Conservation (phyloP, 352 stramenopile species). For the Pythium utonaiense region DNA sequence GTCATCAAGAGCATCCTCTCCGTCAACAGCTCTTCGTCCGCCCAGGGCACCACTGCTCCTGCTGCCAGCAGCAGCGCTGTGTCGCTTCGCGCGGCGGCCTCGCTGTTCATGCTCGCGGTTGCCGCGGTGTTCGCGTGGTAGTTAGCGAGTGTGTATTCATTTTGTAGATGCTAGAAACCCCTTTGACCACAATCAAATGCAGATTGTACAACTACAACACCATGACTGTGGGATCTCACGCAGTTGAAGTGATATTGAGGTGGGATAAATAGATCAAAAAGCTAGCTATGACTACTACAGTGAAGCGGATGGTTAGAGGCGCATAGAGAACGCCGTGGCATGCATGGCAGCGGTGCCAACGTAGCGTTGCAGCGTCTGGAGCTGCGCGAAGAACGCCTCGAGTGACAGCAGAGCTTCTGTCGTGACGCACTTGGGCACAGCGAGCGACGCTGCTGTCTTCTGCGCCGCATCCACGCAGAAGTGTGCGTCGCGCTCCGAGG, state of each 20-base stretch:
- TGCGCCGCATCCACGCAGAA: constrained; percentile 37
- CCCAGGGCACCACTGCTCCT: not conserved
- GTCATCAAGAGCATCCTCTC: constrained; percentile 9
- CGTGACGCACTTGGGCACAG: constrained; percentile 37
- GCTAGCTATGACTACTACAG: not conserved
- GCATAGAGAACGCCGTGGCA: constrained; percentile 35
- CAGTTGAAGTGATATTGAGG: too few species aligned
- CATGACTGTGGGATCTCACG: too few species aligned
- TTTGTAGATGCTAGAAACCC: constrained; percentile 4
- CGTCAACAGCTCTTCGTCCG: constrained; percentile 1
- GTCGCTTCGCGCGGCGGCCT: constrained; percentile 6
- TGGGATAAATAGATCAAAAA: not conserved
- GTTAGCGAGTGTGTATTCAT: not conserved
- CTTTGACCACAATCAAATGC: not conserved
- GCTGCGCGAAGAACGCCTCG: constrained; percentile 59
- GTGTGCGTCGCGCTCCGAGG: constrained; percentile 19
- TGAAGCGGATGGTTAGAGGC: constrained; percentile 11
- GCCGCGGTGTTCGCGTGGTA: constrained; percentile 15
- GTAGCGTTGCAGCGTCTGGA: constrained; percentile 51
- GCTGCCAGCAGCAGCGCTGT: not conserved
- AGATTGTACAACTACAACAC: not conserved
- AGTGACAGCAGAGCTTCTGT: constrained; percentile 26
- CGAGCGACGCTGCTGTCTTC: constrained; percentile 19
- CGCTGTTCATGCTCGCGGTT: not conserved
- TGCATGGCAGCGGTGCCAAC: constrained; percentile 32